These are phyloP conservation scores for Oryza meyeriana DNA, from an alignment of 176 grass and related monocot species.

Conservation along the genomic window DNA sequence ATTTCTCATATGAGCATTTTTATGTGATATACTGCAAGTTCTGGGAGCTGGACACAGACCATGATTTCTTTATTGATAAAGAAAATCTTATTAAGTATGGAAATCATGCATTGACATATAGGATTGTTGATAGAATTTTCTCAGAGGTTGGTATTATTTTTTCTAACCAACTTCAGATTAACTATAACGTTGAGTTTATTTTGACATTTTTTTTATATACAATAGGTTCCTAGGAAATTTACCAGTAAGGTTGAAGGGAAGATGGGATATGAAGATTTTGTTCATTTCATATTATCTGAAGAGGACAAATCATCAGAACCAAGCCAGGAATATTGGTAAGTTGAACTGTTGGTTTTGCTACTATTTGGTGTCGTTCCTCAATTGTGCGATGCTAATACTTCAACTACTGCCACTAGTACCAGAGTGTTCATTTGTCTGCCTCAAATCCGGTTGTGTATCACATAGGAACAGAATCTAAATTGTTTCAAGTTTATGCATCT, in stretches of 20 bases:
- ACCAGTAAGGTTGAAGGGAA: constrained; percentile 78
- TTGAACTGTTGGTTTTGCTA: constrained; percentile 22
- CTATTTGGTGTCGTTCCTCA: neutral
- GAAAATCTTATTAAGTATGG: constrained; percentile 97
- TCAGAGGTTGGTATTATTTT: constrained; percentile 66
- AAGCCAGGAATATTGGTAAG: constrained; percentile 74
- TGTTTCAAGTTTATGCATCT: neutral
- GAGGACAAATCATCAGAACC: constrained; percentile 85
- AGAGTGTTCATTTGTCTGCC: neutral
- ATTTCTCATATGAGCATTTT: constrained; percentile 97
- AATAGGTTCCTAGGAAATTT: constrained; percentile 91
- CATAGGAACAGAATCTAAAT: neutral
- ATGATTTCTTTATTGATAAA: constrained; percentile 94
- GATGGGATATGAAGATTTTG: constrained; percentile 96
- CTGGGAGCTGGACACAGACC: constrained; percentile 97
- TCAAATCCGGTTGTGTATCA: neutral
- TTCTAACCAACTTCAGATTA: neutral
- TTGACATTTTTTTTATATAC: constrained; percentile 11
- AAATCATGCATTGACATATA: constrained; percentile 95
- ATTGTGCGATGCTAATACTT: neutral
- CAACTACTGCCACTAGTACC: constrained; percentile 10
- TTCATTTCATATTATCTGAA: constrained; percentile 90
- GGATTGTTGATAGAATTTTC: constrained; percentile 98
- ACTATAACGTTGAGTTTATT: neutral
- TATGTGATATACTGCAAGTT: constrained; percentile 98